These are phyloP conservation scores for Yamadazyma insecticola DNA, from an alignment of 805 yeast species.

Conservation along the genomic window DNA sequence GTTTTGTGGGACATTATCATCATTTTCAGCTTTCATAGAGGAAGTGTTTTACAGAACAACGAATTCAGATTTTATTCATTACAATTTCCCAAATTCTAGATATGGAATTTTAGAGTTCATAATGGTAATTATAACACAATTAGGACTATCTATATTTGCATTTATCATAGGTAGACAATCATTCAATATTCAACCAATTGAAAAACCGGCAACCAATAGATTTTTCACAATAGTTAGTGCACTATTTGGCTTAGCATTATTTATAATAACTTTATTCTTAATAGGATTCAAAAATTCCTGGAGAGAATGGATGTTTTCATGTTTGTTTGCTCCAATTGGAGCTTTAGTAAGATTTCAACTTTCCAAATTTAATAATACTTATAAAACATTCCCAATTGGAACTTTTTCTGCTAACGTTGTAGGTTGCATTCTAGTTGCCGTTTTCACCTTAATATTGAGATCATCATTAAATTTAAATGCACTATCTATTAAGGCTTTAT, in stretches of 20 bases:
- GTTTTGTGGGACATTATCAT: conserved; percentile 77
- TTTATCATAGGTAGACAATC: conserved; percentile 59
- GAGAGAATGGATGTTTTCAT: conserved; percentile 67
- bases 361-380: conserved; percentile 45
- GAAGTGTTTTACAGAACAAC: conserved; percentile 51
- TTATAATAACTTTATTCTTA: conserved; percentile 38
- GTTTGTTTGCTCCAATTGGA: conserved; percentile 70
- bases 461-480: conserved; percentile 30
- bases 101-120: conserved; percentile 77
- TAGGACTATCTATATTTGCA: conserved; percentile 58
- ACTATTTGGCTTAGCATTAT: conserved; percentile 19
- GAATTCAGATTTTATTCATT: conserved; percentile 28
- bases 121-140: conserved; percentile 56
- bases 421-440: conserved; percentile 43
- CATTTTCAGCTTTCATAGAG: conserved; percentile 63
- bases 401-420: conserved; percentile 45
- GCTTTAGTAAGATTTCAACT: conserved; percentile 55
- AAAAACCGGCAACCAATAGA: background rate
- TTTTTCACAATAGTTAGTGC: conserved; percentile 3
- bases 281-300: conserved; percentile 38
- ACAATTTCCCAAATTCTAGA: conserved; percentile 55
- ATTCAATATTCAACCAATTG: background rate
- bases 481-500: conserved; percentile 41
- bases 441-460: conserved; percentile 39
- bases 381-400: conserved; percentile 49